Percentiles rank a stretch among this genome's conserved stretches.
These are phyloP conservation scores for Alternaria tenuissima DNA, from an alignment of 2,329 filamentous ascomycete species.

Conservation along the genomic window DNA sequence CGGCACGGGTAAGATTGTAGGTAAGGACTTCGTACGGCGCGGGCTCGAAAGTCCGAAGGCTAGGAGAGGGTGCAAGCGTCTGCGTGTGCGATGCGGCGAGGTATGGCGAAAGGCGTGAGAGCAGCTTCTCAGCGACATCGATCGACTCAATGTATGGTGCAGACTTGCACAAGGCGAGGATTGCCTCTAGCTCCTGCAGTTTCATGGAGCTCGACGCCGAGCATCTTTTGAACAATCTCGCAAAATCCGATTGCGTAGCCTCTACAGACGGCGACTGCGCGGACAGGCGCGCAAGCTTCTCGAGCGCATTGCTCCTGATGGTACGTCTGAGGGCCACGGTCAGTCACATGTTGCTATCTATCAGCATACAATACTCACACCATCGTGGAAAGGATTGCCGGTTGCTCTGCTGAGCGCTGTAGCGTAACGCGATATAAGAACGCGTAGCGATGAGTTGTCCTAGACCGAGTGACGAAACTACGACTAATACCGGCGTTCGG, in stretches of 20 bases:
- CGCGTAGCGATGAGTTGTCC: constrained; percentile 15
- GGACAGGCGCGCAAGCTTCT: constrained; percentile 60
- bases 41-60: constrained; percentile 81
- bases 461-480: constrained; percentile 23
- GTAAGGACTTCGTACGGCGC: constrained; percentile 88
- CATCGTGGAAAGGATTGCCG: not conserved
- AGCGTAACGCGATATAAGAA: constrained; percentile 14
- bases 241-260: constrained; percentile 49
- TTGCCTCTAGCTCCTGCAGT: constrained; percentile 88
- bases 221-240: constrained; percentile 54
- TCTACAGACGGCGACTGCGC: constrained; percentile 46
- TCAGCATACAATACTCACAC: constrained; percentile 1
- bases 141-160: constrained; percentile 75
- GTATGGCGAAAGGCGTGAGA: constrained; percentile 82
- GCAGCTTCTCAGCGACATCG: constrained; percentile 79
- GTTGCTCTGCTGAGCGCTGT: not conserved
- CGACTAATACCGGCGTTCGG: constrained; percentile 15
- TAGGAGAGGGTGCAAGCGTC: constrained; percentile 78
- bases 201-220: constrained; percentile 58
- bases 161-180: constrained; percentile 90
- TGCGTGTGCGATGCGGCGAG: constrained; percentile 85
- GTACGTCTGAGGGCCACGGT: constrained; percentile 32
- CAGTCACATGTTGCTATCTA: not conserved
- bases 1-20: constrained; percentile 77
- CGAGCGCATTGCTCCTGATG: constrained; percentile 59